Percentiles rank a stretch among this genome's conserved stretches.
phyloP scores from a whole-genome alignment of 306 rosid genomes.

The Gastrolobium villosum region DNA sequence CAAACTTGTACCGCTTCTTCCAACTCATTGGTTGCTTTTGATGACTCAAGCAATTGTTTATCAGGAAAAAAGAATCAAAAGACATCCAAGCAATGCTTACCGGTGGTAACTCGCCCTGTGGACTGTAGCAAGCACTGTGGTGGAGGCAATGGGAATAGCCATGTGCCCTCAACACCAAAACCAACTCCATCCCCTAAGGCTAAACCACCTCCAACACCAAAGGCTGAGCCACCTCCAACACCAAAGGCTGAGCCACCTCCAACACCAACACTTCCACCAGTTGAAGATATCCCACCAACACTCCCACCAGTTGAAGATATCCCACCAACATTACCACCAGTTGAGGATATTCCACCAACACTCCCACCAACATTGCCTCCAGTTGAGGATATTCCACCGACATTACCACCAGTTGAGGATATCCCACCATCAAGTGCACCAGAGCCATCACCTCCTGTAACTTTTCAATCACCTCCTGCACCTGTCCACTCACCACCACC shows the following conservation, averaged over 20 bases:
- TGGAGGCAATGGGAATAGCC: slow-evolving; percentile 3
- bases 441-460: no score
- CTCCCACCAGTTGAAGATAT: no score
- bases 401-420: no score
- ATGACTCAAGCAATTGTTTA: slow-evolving; percentile 63
- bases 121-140: slow-evolving; percentile 71
- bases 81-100: slow-evolving; percentile 51
- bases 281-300: no score
- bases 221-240: neutral
- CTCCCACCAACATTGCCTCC: neutral
- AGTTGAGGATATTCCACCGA: neutral
- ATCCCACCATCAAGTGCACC: no score
- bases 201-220: slow-evolving; percentile 39
- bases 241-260: slow-evolving; percentile 6
- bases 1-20: slow-evolving; percentile 51
- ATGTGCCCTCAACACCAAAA: slow-evolving; percentile 29
- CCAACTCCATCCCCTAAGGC: slow-evolving; percentile 10
- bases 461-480: no score
- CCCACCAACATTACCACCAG: no score
- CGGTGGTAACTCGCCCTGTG: slow-evolving; percentile 55
- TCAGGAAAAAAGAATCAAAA: slow-evolving; percentile 64
- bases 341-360: no score
- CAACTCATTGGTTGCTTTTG: neutral
- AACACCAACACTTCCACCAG: no score
- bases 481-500: no score